These are phyloP conservation scores for Hemileia vastatrix DNA, from an alignment of 1,284 basidiomycete species.

Conservation along the genomic window DNA sequence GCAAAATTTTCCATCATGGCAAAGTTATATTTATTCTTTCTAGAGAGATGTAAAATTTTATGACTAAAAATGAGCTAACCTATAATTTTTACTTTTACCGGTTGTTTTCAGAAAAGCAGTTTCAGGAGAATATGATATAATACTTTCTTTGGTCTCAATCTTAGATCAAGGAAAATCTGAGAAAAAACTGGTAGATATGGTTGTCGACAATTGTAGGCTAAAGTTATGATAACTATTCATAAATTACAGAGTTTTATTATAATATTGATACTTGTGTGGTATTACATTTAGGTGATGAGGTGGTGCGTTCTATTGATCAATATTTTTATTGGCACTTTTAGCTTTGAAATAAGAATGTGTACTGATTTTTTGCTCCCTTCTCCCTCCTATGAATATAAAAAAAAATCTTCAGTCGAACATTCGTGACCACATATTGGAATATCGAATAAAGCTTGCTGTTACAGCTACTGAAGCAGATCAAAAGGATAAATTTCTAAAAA, in stretches of 20 bases:
- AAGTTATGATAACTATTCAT: slow-evolving; percentile 10
- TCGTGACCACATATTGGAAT: slow-evolving; percentile 72
- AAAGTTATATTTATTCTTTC: not conserved
- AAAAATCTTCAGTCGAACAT: slow-evolving; percentile 80
- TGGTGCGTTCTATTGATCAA: slow-evolving; percentile 19
- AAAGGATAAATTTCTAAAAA: slow-evolving; percentile 43
- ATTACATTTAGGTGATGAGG: slow-evolving; percentile 24
- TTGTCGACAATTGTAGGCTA: slow-evolving; percentile 73
- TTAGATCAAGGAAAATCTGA: slow-evolving; percentile 69
- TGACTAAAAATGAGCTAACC: no score
- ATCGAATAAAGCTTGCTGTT: slow-evolving; percentile 74
- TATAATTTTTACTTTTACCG: not conserved
- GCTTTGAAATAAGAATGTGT: no score
- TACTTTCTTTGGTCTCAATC: slow-evolving; percentile 78
- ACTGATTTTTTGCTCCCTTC: no score
- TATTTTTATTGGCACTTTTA: no score
- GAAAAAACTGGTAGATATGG: slow-evolving; percentile 74
- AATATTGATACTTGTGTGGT: no score
- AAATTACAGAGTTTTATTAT: no score
- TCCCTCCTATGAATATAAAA: no score
- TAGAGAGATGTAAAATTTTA: not conserved
- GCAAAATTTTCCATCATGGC: slow-evolving; percentile 49
- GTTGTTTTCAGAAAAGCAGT: slow-evolving; percentile 27
- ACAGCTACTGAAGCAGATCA: slow-evolving; percentile 62
- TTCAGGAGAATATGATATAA: slow-evolving; percentile 71